Conservation (phyloP, 371 early-diverging fungal genomes). For the Lichtheimia hyalospora region DNA sequence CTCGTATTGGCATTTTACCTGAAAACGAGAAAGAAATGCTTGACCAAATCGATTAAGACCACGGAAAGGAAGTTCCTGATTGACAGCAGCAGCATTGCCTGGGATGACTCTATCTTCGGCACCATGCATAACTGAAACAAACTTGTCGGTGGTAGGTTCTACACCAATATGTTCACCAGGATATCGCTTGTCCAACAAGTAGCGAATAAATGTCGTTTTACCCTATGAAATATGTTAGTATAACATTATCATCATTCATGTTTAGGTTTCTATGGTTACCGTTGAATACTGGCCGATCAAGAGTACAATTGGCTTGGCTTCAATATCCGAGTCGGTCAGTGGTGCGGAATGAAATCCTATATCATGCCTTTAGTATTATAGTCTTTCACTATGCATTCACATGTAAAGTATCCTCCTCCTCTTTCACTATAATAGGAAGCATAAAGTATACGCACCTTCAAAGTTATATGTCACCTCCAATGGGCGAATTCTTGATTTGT, state of each 20-base stretch:
- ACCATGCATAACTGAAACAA: constrained; percentile 84
- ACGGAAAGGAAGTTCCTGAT: constrained; percentile 80
- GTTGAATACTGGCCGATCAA: constrained; percentile 86
- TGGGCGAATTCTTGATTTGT: constrained; percentile 71
- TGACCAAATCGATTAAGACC: constrained; percentile 79
- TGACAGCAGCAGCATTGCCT: constrained; percentile 89
- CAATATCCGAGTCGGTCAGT: constrained; percentile 76
- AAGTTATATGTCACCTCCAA: constrained; percentile 77
- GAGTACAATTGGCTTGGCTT: constrained; percentile 84
- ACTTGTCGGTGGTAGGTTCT: constrained; percentile 87
- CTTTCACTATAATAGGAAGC: too few species aligned
- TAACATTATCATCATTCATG: too few species aligned
- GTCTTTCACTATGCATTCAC: not conserved
- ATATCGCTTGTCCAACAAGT: constrained; percentile 78
- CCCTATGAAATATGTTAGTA: constrained; percentile 40
- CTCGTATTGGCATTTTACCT: too few species aligned
- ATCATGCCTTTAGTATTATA: not conserved
- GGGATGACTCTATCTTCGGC: constrained; percentile 75
- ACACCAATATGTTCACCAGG: constrained; percentile 87
- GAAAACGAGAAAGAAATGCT: constrained; percentile 80
- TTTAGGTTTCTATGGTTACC: constrained; percentile 19
- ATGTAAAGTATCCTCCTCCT: too few species aligned
- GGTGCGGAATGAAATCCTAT: constrained; percentile 74
- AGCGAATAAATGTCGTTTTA: constrained; percentile 84
- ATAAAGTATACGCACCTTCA: constrained; percentile 42